Conservation (phyloP, 345 rosid genomes). For the Nasturtium officinale region DNA sequence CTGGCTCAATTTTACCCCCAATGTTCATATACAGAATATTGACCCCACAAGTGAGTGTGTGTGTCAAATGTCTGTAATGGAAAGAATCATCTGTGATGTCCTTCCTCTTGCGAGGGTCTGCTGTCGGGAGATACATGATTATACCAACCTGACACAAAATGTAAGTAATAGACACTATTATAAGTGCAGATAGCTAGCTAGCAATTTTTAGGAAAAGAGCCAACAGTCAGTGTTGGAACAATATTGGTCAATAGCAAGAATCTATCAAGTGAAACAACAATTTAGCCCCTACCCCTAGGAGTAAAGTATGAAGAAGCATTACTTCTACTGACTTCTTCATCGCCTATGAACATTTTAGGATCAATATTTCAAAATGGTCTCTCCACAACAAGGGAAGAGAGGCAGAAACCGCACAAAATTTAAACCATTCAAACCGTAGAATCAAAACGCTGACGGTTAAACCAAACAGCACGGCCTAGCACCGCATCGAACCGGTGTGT, state of each 20-base stretch:
- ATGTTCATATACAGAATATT: constrained; percentile 83
- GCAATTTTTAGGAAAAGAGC: not conserved
- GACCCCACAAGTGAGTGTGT: constrained; percentile 71
- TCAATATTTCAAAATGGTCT: constrained; percentile 8
- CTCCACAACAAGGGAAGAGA: constrained; percentile 5
- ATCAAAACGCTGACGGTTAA: too few relatives aligned
- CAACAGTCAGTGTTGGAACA: not conserved
- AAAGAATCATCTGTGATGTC: constrained; percentile 94
- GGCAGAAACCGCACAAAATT: not conserved
- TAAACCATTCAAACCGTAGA: too few relatives aligned
- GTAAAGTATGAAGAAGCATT: not conserved
- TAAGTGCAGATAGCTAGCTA: not conserved
- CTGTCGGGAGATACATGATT: constrained; percentile 97
- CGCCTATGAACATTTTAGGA: not conserved
- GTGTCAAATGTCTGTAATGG: constrained; percentile 79
- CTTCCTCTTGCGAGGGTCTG: constrained; percentile 90
- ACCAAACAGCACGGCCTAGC: too few relatives aligned
- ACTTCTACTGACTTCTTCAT: not conserved
- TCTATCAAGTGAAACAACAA: constrained; percentile 4
- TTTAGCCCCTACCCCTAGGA: not conserved
- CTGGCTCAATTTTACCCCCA: constrained; percentile 99
- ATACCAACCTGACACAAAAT: constrained; percentile 74
- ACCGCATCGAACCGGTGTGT: too few relatives aligned
- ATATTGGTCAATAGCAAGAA: constrained; percentile 17
- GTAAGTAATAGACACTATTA: constrained; percentile 7